These are phyloP conservation scores for Platanus orientalis DNA, from an alignment of 164 flowering plant species.

Conservation along the genomic window DNA sequence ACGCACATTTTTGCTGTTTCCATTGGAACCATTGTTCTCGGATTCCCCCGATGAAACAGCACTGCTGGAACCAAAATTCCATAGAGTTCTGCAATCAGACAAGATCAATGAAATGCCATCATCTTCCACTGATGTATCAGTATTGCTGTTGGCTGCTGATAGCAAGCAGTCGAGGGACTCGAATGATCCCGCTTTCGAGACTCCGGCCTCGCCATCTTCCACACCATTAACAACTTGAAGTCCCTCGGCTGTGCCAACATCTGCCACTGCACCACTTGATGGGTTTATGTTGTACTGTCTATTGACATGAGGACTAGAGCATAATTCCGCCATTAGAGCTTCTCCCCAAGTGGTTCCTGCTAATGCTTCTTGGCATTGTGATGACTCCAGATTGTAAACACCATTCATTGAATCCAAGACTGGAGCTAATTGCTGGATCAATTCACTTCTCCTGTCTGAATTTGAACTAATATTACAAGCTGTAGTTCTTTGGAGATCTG, in stretches of 20 bases:
- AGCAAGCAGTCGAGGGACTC: conserved; percentile 64
- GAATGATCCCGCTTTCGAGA: conserved; percentile 26
- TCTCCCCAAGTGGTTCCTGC: conserved; percentile 18
- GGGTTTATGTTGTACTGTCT: conserved; percentile 13
- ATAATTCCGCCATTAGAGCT: conserved; percentile 7
- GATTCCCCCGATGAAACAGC: conserved; percentile 54
- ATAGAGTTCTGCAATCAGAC: conserved; percentile 43
- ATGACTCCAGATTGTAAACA: too few species aligned
- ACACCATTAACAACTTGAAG: conserved; percentile 3
- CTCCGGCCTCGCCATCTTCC: conserved; percentile 7
- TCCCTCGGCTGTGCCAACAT: conserved; percentile 9
- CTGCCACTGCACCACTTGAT: conserved; percentile 12
- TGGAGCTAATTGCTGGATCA: conserved; percentile 11
- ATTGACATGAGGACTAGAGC: conserved; percentile 16
- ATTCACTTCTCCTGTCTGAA: conserved; percentile 13
- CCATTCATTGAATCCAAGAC: conserved; percentile 10
- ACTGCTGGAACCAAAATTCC: conserved; percentile 26
- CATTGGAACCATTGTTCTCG: conserved; percentile 25
- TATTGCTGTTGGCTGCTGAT: conserved; percentile 53
- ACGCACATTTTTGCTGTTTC: conserved; percentile 13
- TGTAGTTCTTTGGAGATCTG: conserved; percentile 8
- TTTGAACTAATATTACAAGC: conserved; percentile 1
- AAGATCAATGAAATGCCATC: conserved; percentile 61
- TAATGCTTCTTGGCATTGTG: too few species aligned
- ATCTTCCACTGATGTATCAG: conserved; percentile 50